A percentile compares a stretch with the other conserved stretches of the same genome.
phyloP scores from a whole-genome alignment of 73 alveolate genomes.

The Tetrahymena thermophila region DNA sequence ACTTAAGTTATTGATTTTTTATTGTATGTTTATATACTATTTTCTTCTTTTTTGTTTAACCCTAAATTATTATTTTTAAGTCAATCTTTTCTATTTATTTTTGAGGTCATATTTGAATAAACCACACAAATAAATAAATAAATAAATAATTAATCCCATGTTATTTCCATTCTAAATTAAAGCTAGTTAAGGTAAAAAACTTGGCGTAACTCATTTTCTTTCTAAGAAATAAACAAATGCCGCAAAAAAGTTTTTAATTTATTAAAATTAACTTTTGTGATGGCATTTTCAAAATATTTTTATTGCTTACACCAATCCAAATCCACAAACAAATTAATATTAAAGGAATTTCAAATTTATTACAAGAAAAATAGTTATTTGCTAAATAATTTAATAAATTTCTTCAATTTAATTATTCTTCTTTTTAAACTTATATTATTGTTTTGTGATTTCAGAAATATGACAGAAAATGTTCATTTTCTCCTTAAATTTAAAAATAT shows the following conservation, averaged over 20 bases:
- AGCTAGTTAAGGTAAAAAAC: not conserved
- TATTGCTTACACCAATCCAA: not conserved
- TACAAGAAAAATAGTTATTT: too few relatives aligned
- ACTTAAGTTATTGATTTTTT: not conserved
- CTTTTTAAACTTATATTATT: too few relatives aligned
- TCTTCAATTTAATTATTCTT: too few relatives aligned
- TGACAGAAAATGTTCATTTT: too few relatives aligned
- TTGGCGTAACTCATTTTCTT: not conserved
- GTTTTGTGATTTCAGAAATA: too few relatives aligned
- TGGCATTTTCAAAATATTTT: not conserved
- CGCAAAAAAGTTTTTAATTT: not conserved
- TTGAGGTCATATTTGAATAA: not conserved
- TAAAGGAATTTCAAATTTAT: not conserved
- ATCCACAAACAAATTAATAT: not conserved
- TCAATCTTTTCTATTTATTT: not conserved
- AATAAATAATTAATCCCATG: not conserved
- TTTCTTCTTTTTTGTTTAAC: not conserved
- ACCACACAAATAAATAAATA: not conserved
- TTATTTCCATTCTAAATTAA: not conserved
- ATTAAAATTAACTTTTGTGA: not conserved
- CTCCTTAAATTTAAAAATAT: not conserved
- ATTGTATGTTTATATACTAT: not conserved
- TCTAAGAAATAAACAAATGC: not conserved
- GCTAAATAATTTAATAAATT: too few relatives aligned
- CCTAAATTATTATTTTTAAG: not conserved